Base-by-base conservation (phyloP, 345 rosid species). In the Acer yangbiense region DNA sequence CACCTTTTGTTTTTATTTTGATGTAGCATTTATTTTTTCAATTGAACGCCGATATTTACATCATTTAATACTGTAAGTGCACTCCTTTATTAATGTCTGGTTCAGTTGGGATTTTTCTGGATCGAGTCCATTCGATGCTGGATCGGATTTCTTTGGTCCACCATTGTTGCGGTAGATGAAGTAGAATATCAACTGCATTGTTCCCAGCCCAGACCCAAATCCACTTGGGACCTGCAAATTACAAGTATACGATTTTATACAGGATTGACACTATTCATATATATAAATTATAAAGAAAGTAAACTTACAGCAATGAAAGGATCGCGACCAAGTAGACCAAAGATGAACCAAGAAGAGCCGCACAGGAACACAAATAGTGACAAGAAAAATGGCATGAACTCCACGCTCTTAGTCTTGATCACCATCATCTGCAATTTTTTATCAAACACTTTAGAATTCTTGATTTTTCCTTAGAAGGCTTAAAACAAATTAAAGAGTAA, bases 331-430 rank as follows among this genome's bases (percentile, higher is more conserved):
- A 96, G 90, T 6, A 96, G 88, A 50, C 99, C 99, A 77, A 25
- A 96, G 60, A 96, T 73, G 76, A 96, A 94, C 98, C 98, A 96
- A 2, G 98, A 94, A 68, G 99, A 94, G 77, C 99, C 99, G 46
- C 98, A 96, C 0, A 96, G 80, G 88, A 96, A 96, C 9, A 89
- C 97, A 64, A 94, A 94, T 50, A 96, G 87, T 63, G 99, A 96
- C 75, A 96, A 76, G 83, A 96, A 94, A 83, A 94, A 96, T 44
- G 99, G 97, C 99, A 96, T 94, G 83, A 32, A 96, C 88, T 96
- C 99, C 80, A 96, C 98, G 65, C 97, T 92, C 86, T 90, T 89
- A 0, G 97, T 96, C 78, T 88, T 91, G 62, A 92, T 81, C 86
- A 96, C 99, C 87, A 85, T 23, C 76, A 97, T 91, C 99, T 96